phyloP scores from a whole-genome alignment of 1,139 yeast species.

The Blastobotrys aristatus region DNA sequence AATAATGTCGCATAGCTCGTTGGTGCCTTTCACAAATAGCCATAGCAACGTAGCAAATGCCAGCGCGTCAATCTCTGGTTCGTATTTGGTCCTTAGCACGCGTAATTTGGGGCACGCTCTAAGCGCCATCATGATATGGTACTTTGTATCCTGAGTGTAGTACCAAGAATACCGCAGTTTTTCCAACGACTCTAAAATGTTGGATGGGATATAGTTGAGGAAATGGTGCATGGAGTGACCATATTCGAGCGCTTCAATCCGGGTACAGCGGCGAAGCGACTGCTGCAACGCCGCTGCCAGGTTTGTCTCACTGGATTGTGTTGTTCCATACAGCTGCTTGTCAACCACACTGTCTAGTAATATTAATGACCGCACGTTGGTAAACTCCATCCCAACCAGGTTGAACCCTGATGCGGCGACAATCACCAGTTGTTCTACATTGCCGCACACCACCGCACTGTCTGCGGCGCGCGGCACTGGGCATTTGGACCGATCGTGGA shows the following conservation, averaged over 20 bases:
- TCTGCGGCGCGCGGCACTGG: neutral
- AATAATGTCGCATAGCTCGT: neutral
- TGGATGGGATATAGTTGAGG: neutral
- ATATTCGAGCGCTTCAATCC: constrained; percentile 1
- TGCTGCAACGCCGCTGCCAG: neutral
- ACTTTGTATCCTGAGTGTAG: neutral
- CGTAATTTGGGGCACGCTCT: neutral
- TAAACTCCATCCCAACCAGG: constrained; percentile 6
- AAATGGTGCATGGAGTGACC: neutral
- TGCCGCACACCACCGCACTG: neutral
- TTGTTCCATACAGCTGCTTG: neutral
- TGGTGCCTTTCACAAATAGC: neutral
- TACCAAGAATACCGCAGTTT: constrained; percentile 5
- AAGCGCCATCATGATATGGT: neutral
- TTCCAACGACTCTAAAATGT: neutral
- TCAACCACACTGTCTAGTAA: constrained; percentile 1
- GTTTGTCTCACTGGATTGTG: neutral
- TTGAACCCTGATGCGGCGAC: constrained; percentile 5
- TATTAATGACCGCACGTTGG: constrained; percentile 1
- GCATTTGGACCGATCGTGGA: constrained; percentile 5
- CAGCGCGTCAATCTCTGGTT: neutral
- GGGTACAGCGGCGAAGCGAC: neutral
- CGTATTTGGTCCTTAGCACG: neutral
- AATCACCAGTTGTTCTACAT: constrained; percentile 2
- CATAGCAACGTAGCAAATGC: constrained; percentile 1